phyloP scores from a whole-genome alignment of 2,329 filamentous ascomycete genomes.

The Colletotrichum sp. region DNA sequence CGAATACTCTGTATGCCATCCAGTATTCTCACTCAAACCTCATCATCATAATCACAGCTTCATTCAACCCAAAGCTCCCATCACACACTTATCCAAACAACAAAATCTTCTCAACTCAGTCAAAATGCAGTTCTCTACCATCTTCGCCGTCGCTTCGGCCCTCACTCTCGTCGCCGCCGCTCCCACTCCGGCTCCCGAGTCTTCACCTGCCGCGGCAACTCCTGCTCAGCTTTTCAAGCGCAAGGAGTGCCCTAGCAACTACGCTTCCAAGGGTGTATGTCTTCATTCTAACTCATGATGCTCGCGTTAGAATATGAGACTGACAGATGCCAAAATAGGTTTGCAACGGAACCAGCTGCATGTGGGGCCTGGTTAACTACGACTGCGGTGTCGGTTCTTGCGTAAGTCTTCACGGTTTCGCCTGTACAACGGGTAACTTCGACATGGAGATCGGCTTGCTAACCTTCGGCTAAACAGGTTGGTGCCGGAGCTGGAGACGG shows the following conservation, averaged over 20 bases:
- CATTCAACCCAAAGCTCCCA: not conserved
- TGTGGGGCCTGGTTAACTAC: not conserved
- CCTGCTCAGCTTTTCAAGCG: not conserved
- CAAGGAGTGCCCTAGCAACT: not conserved
- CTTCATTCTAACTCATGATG: not conserved
- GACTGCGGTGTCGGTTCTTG: not conserved
- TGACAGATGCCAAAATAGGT: not conserved
- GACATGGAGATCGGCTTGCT: fast-evolving
- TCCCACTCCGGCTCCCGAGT: not conserved
- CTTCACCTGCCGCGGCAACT: not conserved
- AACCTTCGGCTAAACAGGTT: not conserved
- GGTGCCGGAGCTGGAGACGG: not conserved
- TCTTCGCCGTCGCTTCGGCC: not conserved
- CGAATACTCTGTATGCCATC: not conserved
- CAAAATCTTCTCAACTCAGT: not conserved
- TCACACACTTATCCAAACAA: not conserved
- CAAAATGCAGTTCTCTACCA: not conserved
- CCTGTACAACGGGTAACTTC: not conserved
- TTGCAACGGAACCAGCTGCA: not conserved
- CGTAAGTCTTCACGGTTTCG: not conserved
- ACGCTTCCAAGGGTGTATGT: not conserved
- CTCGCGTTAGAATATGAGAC: not conserved
- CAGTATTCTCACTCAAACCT: not conserved
- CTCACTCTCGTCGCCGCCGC: not conserved
- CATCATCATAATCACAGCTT: not conserved